phyloP scores from a whole-genome alignment of 2,329 filamentous ascomycete species.

The Sporothrix globosa region DNA sequence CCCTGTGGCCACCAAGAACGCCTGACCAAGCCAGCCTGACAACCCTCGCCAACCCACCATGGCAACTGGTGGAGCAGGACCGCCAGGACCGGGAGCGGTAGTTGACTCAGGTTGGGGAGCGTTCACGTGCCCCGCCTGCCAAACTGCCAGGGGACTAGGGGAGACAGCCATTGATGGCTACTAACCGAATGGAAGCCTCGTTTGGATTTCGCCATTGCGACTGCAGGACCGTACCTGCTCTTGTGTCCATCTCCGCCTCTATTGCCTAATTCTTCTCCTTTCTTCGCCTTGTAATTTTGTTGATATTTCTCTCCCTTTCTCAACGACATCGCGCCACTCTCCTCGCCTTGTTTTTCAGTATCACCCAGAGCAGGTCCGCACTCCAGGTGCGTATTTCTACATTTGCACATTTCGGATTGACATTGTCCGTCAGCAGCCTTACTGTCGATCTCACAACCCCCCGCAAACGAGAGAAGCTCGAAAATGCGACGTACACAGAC shows the following conservation, averaged over 20 bases:
- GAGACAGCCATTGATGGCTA: neutral
- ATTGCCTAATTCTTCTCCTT: conserved; percentile 5
- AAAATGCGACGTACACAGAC: neutral
- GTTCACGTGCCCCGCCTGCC: conserved; percentile 21
- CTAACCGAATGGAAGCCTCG: conserved; percentile 14
- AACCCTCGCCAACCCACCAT: neutral
- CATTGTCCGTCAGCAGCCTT: conserved; percentile 13
- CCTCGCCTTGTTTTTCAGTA: neutral
- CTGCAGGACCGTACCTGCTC: neutral
- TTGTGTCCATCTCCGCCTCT: neutral
- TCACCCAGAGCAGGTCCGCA: neutral
- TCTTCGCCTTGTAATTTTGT: neutral
- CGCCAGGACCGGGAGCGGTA: neutral
- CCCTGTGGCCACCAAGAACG: conserved; percentile 6
- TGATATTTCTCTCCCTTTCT: neutral
- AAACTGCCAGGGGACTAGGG: conserved; percentile 3
- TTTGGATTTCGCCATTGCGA: conserved; percentile 24
- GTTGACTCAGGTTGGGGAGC: neutral
- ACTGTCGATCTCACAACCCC: neutral
- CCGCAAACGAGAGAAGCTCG: neutral
- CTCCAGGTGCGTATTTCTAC: conserved; percentile 11
- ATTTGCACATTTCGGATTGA: conserved; percentile 29
- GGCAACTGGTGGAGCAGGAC: neutral
- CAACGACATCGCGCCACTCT: neutral
- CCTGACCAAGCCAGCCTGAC: conserved; percentile 2